phyloP scores from a whole-genome alignment of 805 yeast species.

The Pichia gijzeniarum region DNA sequence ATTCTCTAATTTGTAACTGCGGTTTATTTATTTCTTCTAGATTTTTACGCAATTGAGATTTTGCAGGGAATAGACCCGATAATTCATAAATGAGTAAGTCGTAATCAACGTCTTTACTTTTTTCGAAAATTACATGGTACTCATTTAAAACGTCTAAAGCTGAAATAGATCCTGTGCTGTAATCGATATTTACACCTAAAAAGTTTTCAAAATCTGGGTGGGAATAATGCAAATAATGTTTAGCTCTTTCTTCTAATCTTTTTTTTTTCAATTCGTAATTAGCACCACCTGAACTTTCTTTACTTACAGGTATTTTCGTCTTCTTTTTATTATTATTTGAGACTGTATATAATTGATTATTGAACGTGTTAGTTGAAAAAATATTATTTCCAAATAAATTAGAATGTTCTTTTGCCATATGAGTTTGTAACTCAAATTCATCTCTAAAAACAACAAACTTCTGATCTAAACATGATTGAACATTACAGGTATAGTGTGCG shows the following conservation, averaged over 20 bases:
- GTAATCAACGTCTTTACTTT: constrained; percentile 40
- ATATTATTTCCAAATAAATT: constrained; percentile 35
- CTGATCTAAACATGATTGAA: constrained; percentile 74
- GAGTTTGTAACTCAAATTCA: constrained; percentile 80
- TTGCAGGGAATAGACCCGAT: constrained; percentile 46
- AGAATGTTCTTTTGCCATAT: constrained; percentile 72
- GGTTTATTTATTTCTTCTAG: constrained; percentile 29
- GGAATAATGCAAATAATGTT: constrained; percentile 62
- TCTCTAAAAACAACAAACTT: constrained; percentile 89
- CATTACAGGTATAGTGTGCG: constrained; percentile 73
- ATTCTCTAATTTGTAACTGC: constrained; percentile 19
- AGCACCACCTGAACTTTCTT: constrained; percentile 13
- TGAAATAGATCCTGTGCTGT: constrained; percentile 38
- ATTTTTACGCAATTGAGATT: constrained; percentile 38
- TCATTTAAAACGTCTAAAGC: constrained; percentile 41
- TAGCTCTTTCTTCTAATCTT: constrained; percentile 79
- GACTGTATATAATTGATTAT: constrained; percentile 54
- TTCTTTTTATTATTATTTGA: constrained; percentile 21
- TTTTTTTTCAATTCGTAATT: constrained; percentile 38
- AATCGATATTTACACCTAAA: constrained; percentile 41
- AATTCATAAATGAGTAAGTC: constrained; percentile 54
- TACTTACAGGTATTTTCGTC: constrained; percentile 6
- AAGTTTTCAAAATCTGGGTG: constrained; percentile 43
- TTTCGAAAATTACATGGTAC: constrained; percentile 44
- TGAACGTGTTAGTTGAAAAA: constrained; percentile 22